These are phyloP conservation scores for Pseudodiploospora longispora DNA, from an alignment of 2,329 filamentous ascomycete genomes.

Conservation along the genomic window DNA sequence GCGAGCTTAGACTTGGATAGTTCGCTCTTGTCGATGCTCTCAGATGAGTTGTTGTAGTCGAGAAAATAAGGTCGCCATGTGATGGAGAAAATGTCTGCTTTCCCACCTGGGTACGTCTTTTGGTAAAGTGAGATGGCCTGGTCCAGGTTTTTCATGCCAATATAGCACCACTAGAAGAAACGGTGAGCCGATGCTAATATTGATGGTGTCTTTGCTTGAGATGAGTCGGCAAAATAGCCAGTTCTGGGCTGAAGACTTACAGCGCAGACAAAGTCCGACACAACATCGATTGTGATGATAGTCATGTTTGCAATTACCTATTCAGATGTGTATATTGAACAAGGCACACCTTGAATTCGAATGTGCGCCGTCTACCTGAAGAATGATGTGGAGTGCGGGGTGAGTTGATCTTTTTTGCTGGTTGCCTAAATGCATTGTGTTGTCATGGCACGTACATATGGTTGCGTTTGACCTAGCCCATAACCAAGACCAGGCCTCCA, in stretches of 20 bases:
- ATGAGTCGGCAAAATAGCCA: not conserved
- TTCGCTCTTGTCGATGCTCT: slow-evolving; percentile 16
- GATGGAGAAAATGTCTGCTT: slow-evolving; percentile 25
- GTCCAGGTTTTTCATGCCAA: slow-evolving; percentile 30
- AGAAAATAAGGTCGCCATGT: slow-evolving; percentile 31
- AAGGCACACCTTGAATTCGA: no score
- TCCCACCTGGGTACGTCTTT: slow-evolving; percentile 30
- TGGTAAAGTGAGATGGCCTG: slow-evolving; percentile 28
- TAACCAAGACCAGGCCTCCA: no score
- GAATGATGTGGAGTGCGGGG: no score
- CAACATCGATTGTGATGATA: slow-evolving; percentile 16
- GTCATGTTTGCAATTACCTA: slow-evolving; percentile 5
- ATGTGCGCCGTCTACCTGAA: no score
- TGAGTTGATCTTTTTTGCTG: no score
- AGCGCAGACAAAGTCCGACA: slow-evolving; percentile 24
- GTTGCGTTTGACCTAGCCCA: no score
- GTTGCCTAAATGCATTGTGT: no score
- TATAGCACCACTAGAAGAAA: slow-evolving; percentile 27
- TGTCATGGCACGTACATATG: no score
- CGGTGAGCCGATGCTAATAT: no score
- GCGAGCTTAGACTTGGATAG: slow-evolving; percentile 15
- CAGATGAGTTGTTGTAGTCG: slow-evolving; percentile 16
- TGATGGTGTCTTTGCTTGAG: no score
- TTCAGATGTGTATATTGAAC: no score
- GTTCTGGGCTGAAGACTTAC: slow-evolving; percentile 10